Base-by-base conservation (phyloP, 805 yeast genomes). In the Zygosaccharomyces siamensis region DNA sequence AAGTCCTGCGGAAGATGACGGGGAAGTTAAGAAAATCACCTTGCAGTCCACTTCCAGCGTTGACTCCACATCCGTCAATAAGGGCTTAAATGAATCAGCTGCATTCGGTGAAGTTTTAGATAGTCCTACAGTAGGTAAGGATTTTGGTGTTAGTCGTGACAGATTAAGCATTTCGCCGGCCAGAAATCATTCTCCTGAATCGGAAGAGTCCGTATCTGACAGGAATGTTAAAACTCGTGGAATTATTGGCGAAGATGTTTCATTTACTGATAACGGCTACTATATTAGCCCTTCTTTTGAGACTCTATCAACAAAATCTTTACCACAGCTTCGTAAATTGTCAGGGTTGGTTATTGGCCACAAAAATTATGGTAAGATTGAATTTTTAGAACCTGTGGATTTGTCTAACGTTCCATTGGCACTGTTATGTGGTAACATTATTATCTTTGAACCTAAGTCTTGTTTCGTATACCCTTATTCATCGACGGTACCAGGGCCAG, bases 311-410 rank as follows among this genome's bases (percentile, higher is more conserved):
- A 67, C 73, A 14, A 73, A 79, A 75, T 66, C 88, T 0, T 72
- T 86, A 33, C 68, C 80, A 7, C 84, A 88, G 52, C 75, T 89
- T 43, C 80, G 84, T 47, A 60, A 76, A 5, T 84, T 93, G 21
- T 58, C 73, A 14, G 73, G 81, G 46, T 81, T 90, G 63, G 77
- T 77, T 12, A 80, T 93, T 51, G 99, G 98, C 4, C 83, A 93
- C 55, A 76, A 76, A 52, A 68, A 70, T 7, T 80, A 73, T 60
- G 99, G 99, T 40, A 72, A 79, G 46, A 76, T 93, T 43, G 84
- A 83, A 61, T 93, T 90, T 64, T 63, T 80, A 44, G 73, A 77
- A 46, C 95, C 97, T 0, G 95, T 93, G 41, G 97, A 93, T 66
- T 73, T 93, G 55, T 80, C 95, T 0, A 68, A 80, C 3, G 73